These are phyloP conservation scores for Aureobasidium sp. DNA, from an alignment of 2,329 filamentous ascomycete species.

Conservation along the genomic window DNA sequence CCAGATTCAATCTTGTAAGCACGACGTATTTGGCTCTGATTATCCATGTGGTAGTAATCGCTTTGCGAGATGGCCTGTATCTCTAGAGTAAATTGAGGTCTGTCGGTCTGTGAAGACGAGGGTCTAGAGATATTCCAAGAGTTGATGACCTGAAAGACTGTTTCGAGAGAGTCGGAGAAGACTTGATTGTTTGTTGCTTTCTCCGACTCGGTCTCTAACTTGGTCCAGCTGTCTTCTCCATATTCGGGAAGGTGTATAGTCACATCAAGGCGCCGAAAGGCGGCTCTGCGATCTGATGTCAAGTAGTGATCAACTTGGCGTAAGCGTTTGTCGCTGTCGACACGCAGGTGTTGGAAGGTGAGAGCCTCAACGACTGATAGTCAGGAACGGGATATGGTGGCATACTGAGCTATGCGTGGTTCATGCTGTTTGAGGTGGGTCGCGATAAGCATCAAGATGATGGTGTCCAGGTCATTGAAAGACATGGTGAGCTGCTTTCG, in stretches of 20 bases:
- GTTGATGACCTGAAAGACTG: neutral
- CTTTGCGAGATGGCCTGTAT: neutral
- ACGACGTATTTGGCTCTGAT: neutral
- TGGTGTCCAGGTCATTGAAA: neutral
- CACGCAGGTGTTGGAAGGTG: neutral
- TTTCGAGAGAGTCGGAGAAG: neutral
- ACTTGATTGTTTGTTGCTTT: neutral
- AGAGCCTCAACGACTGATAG: neutral
- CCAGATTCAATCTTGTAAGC: too few relatives aligned
- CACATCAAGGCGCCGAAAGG: neutral
- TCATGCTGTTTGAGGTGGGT: neutral
- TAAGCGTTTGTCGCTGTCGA: neutral
- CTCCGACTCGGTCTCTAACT: neutral
- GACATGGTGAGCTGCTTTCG: neutral
- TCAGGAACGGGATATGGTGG: neutral
- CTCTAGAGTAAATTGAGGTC: neutral
- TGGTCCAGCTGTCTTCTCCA: neutral
- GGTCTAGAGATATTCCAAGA: neutral
- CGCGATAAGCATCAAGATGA: neutral
- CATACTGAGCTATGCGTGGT: neutral
- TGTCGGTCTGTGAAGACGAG: neutral
- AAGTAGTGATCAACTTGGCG: neutral
- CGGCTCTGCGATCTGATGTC: neutral
- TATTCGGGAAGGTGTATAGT: neutral
- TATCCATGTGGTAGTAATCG: neutral